phyloP scores from a whole-genome alignment of 257 asterid genomes.

The Solanum medicagineum region DNA sequence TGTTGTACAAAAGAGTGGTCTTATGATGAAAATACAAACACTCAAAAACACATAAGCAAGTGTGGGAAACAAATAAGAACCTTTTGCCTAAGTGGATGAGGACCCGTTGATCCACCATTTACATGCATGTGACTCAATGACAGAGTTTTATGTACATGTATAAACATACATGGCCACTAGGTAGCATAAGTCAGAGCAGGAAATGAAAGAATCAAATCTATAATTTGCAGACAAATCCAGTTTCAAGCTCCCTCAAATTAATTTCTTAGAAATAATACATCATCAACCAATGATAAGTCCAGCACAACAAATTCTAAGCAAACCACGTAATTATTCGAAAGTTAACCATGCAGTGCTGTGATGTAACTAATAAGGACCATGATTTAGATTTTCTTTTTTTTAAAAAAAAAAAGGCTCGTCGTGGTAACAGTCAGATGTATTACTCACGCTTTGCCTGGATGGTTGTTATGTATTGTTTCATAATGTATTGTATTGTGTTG shows the following conservation, averaged over 20 bases:
- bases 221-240: not conserved
- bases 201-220: not conserved
- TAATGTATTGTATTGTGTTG: no score
- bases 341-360: not conserved
- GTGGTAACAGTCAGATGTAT: not conserved
- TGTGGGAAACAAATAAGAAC: not conserved
- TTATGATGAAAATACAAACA: not conserved
- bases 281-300: not conserved
- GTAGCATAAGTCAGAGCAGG: not conserved
- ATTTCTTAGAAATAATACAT: not conserved
- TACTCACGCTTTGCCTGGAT: not conserved
- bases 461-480: no score
- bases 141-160: not conserved
- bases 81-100: not conserved
- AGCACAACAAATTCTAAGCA: not conserved
- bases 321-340: not conserved
- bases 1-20: not conserved
- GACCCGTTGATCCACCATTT: not conserved
- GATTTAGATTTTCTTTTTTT: not conserved
- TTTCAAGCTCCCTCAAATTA: not conserved
- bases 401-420: not conserved
- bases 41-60: not conserved
- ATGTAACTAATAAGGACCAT: not conserved
- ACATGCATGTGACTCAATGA: not conserved
- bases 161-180: not conserved